Evolutionary conservation across 306 rosid genomes (phyloP).

Genomic region (Ziziphus jujuba): DNA sequence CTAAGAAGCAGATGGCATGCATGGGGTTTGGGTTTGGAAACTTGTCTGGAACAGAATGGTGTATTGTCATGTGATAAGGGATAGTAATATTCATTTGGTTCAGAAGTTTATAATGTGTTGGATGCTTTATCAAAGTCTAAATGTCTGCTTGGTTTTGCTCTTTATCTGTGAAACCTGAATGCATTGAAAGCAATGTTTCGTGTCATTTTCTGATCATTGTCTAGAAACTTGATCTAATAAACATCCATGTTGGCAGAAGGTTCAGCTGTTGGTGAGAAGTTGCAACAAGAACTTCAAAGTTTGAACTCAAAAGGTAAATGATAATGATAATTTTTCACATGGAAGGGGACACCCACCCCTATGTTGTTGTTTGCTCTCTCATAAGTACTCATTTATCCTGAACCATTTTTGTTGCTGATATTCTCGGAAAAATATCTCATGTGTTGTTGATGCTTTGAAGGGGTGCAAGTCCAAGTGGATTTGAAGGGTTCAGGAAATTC

Average conservation of each 20-base stretch:
- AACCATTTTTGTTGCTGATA: background rate
- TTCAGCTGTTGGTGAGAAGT: conserved; percentile 63
- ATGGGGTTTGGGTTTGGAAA: too few species aligned
- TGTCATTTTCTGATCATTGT: too few species aligned
- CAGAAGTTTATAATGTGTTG: too few species aligned
- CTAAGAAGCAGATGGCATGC: too few species aligned
- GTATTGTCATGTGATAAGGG: too few species aligned
- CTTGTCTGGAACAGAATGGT: too few species aligned
- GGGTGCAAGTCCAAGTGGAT: conserved; percentile 71
- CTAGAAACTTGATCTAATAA: too few species aligned
- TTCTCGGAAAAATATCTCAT: background rate
- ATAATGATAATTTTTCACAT: conserved; percentile 20
- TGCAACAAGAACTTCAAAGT: conserved; percentile 75
- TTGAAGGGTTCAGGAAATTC: conserved; percentile 67
- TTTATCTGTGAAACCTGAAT: too few species aligned
- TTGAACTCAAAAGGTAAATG: conserved; percentile 72
- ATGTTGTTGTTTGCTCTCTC: background rate
- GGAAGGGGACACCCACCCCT: conserved; percentile 2
- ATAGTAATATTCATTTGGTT: too few species aligned
- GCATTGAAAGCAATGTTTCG: too few species aligned
- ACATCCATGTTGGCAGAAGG: conserved; percentile 29
- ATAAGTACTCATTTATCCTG: background rate
- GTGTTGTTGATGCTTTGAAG: conserved; percentile 31
- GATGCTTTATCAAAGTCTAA: too few species aligned
- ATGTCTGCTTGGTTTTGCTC: too few species aligned